Evolutionary conservation across 257 asterid species (phyloP), one percentile per base, ranked within the genome.

Genomic region (Jacaranda mimosifolia): DNA sequence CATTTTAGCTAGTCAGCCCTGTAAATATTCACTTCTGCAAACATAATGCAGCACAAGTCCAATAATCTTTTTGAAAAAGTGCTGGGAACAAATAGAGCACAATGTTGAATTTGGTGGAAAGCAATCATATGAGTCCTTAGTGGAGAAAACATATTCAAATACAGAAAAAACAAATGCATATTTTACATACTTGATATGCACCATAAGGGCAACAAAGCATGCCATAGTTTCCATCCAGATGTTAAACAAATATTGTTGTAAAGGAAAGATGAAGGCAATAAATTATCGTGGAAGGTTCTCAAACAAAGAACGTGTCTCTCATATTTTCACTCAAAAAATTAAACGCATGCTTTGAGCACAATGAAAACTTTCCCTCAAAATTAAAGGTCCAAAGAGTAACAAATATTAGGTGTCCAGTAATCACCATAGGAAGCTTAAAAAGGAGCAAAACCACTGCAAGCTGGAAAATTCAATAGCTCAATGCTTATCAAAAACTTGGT

Each of bases 391-490:
- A 49, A 49, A 49, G 32, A 36, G 66, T 64, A 72, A 77, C 49
- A 80, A 67, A 21, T 59, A 67, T 45, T 13, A 12, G 36, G 12
- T 15, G 46, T 48, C 36, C 6, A 36, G 62, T 45, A 49, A 53
- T 55, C 68, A 9, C 19, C 10, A 32, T 53, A 35, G 11, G 48
- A 58, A 77, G 60, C 57, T 40, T 49, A 62, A 18, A 11, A 74
- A 76, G 59, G 52, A 76, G 9, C 46, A 65, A 56, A 72, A 66
- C 60, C 68, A 72, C 68, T 40, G 12, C 14, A 72, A 46, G 8
- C 63, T 18, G 63, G 39, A 64, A 58, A 52, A 64, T 32, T 71
- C 59, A 17, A 60, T 55, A 59, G 42, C 42, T 77, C 77, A 43
- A 14, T 65, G 40, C 6, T 51, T 68, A 18, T 40, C 7, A 21